Conservation (phyloP, 2,329 filamentous ascomycete species). For the Alternaria angustiovoidea region DNA sequence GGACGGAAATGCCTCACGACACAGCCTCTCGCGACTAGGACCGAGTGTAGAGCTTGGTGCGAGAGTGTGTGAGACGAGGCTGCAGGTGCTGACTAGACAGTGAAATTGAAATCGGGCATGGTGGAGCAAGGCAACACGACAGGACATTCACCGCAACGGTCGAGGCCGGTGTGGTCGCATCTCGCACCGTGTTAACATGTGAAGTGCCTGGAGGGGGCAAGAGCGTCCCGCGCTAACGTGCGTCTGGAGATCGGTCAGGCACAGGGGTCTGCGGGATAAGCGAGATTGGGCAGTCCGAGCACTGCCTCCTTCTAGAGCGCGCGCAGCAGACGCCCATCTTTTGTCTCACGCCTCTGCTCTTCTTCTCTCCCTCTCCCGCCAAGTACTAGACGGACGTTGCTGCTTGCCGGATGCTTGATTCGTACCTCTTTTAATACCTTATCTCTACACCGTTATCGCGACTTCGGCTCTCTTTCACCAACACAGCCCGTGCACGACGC, state of each 20-base stretch:
- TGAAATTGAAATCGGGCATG: conserved; percentile 5
- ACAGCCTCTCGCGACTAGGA: conserved; percentile 17
- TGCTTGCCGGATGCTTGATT: conserved; percentile 23
- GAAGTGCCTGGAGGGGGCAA: conserved; percentile 8
- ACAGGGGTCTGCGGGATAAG: conserved; percentile 11
- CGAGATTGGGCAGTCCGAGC: conserved; percentile 31
- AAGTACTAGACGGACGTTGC: conserved; percentile 20
- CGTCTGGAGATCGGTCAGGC: not conserved
- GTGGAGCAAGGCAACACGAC: not conserved
- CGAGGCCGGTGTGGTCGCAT: not conserved
- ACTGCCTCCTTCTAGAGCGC: conserved; percentile 23
- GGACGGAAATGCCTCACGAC: conserved; percentile 9
- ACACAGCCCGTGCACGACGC: conserved; percentile 5
- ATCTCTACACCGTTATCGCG: conserved; percentile 8
- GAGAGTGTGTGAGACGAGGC: conserved; percentile 16
- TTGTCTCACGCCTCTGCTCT: conserved; percentile 18
- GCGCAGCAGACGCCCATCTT: conserved; percentile 21
- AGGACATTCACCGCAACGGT: not conserved
- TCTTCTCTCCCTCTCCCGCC: conserved; percentile 24
- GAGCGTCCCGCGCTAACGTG: not conserved
- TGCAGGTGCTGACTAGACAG: not conserved
- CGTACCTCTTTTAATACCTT: conserved; percentile 16
- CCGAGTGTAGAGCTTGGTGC: conserved; percentile 14
- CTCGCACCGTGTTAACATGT: conserved; percentile 19
- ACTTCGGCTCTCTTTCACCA: conserved; percentile 9